These are phyloP conservation scores for Alternaria triticimaculans DNA, from an alignment of 2,329 filamentous ascomycete species.

Conservation along the genomic window DNA sequence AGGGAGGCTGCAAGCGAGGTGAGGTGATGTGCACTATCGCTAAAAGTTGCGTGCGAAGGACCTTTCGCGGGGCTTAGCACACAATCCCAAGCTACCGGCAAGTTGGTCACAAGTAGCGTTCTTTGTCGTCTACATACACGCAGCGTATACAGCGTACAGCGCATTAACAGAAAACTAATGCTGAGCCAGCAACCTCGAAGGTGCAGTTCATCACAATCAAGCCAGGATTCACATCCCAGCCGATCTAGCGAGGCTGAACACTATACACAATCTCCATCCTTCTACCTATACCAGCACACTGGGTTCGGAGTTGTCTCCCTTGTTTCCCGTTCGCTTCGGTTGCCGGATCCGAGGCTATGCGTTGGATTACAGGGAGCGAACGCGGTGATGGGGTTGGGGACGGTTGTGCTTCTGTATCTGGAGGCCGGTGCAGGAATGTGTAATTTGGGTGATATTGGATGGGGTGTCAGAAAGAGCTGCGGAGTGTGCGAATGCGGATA, in stretches of 20 bases:
- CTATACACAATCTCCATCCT: background rate
- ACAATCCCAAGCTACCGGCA: background rate
- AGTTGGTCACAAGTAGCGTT: background rate
- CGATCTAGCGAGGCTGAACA: background rate
- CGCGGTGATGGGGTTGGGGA: background rate
- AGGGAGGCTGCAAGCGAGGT: background rate
- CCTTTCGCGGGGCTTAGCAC: background rate
- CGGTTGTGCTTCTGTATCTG: background rate
- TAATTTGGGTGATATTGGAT: background rate
- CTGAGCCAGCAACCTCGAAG: background rate
- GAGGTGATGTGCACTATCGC: background rate
- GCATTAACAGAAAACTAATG: background rate
- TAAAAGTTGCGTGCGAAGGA: background rate
- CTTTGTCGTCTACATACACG: background rate
- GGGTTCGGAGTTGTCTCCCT: conserved; percentile 5
- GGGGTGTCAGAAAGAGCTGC: background rate
- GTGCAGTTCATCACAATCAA: background rate
- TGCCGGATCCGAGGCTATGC: background rate
- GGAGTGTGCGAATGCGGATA: background rate
- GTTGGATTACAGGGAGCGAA: background rate
- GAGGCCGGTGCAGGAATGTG: background rate
- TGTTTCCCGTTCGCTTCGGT: conserved; percentile 3
- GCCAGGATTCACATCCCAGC: background rate
- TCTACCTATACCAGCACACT: background rate
- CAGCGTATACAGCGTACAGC: background rate